phyloP scores from a whole-genome alignment of 2,329 filamentous ascomycete species.

The Fusarium sp. region DNA sequence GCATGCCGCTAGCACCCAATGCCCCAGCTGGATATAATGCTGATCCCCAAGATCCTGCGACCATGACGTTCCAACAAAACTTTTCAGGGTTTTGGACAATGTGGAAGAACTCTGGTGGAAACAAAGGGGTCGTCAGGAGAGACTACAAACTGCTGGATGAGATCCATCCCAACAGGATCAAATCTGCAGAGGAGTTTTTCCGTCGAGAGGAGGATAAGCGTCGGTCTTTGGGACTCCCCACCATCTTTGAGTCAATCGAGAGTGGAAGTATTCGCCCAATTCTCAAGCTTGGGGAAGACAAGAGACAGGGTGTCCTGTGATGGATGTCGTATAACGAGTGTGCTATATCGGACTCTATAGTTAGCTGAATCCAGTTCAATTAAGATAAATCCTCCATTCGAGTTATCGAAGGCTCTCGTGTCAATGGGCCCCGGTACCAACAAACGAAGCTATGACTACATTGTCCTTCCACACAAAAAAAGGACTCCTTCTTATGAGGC shows the following conservation, averaged over 20 bases:
- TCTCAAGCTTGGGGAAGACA: neutral
- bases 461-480: too few species aligned
- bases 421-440: too few species aligned
- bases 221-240: fast-evolving
- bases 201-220: slow-evolving; percentile 10
- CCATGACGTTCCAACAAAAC: slow-evolving; percentile 20
- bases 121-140: slow-evolving; percentile 16
- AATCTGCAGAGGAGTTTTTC: slow-evolving; percentile 25
- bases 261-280: fast-evolving
- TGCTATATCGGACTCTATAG: too few species aligned
- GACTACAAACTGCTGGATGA: slow-evolving; percentile 28
- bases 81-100: slow-evolving; percentile 33
- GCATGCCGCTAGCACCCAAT: fast-evolving
- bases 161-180: slow-evolving; percentile 27
- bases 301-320: neutral
- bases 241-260: neutral
- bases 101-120: slow-evolving; percentile 17
- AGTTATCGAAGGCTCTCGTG: too few species aligned
- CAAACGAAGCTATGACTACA: too few species aligned
- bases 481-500: too few species aligned
- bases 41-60: neutral
- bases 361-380: too few species aligned
- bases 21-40: slow-evolving; percentile 7
- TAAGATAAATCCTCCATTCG: too few species aligned
- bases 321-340: too few species aligned